phyloP scores from a whole-genome alignment of 2,329 filamentous ascomycete species.

The Emericellopsis atlantica region DNA sequence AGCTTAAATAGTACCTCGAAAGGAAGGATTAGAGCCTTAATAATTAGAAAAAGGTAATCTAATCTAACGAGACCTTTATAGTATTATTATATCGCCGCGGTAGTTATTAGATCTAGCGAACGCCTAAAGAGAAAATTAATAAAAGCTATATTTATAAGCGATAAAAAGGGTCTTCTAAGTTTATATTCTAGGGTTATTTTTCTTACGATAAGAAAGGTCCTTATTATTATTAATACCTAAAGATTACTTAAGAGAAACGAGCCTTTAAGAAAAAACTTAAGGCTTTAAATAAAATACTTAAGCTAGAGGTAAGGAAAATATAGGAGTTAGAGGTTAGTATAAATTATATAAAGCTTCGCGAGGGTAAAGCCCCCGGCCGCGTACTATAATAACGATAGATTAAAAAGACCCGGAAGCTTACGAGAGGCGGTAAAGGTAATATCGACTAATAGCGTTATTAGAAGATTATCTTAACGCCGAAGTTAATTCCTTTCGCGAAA shows the following conservation, averaged over 20 bases:
- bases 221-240: slow-evolving; percentile 1
- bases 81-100: slow-evolving; percentile 1
- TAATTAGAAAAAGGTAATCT: too few relatives aligned
- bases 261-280: background rate
- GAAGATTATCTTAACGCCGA: too few relatives aligned
- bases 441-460: too few relatives aligned
- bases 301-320: background rate
- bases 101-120: background rate
- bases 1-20: too few relatives aligned
- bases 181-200: slow-evolving; percentile 3
- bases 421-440: too few relatives aligned
- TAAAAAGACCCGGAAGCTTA: too few relatives aligned
- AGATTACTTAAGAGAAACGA: slow-evolving; percentile 1
- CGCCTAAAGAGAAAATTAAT: background rate
- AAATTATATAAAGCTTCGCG: too few relatives aligned
- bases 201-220: slow-evolving; percentile 3
- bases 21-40: too few relatives aligned
- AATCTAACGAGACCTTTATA: background rate
- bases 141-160: slow-evolving; percentile 2
- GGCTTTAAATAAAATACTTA: slow-evolving; percentile 1
- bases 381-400: too few relatives aligned
- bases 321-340: slow-evolving; percentile 1
- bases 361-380: too few relatives aligned
- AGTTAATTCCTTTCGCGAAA: too few relatives aligned
- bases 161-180: slow-evolving; percentile 1